Evolutionary conservation across 139 green algal species (phyloP).

Genomic region (Closterium sp.): DNA sequence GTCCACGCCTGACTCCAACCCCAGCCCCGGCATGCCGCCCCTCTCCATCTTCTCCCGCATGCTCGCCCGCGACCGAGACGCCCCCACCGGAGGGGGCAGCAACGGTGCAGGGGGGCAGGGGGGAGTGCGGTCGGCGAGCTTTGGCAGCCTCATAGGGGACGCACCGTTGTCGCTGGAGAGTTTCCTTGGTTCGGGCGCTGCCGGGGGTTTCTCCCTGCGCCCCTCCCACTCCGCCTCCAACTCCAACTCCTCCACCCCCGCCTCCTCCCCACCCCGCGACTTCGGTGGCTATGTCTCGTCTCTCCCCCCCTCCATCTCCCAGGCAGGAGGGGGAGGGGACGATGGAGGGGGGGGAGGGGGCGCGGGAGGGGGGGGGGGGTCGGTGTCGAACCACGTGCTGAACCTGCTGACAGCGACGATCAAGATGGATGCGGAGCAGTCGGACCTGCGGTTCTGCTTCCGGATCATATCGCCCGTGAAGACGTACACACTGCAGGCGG

Average conservation of each 20-base stretch:
- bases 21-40: background rate
- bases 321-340: background rate
- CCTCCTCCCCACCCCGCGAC: background rate
- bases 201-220: background rate
- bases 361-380: background rate
- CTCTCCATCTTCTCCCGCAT: background rate
- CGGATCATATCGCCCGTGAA: constrained; percentile 74
- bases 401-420: constrained; percentile 82
- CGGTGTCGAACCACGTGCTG: constrained; percentile 68
- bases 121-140: background rate
- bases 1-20: background rate
- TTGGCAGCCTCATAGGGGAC: background rate
- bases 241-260: background rate
- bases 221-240: constrained; percentile 3
- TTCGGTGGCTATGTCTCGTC: background rate
- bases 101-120: background rate
- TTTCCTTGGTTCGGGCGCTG: background rate
- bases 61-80: background rate
- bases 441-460: constrained; percentile 71
- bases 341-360: background rate
- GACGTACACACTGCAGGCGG: constrained; percentile 77
- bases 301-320: background rate
- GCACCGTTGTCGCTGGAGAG: background rate
- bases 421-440: constrained; percentile 78
- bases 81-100: background rate